Evolutionary conservation across 805 yeast species (phyloP).

Genomic region (Starmerella sp.): DNA sequence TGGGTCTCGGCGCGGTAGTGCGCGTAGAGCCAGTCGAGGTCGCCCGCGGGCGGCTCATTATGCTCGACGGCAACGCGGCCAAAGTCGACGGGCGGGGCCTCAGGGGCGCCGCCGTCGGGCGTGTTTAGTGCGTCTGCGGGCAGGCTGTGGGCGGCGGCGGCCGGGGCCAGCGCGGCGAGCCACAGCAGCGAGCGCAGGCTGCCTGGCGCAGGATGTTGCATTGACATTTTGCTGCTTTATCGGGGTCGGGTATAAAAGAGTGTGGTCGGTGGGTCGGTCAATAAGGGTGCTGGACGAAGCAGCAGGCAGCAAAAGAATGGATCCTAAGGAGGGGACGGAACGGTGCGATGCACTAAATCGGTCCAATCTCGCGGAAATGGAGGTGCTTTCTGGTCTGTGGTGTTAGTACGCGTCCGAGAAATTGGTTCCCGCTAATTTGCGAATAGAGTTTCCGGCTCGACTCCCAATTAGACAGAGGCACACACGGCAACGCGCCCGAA

Average conservation of each 20-base stretch:
- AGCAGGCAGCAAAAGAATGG: neutral
- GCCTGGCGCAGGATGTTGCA: neutral
- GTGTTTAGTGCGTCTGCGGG: neutral
- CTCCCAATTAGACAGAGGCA: neutral
- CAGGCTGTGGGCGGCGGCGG: neutral
- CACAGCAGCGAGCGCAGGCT: neutral
- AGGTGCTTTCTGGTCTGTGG: neutral
- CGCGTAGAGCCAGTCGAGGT: neutral
- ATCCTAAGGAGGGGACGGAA: neutral
- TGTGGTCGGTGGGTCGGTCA: constrained; percentile 1
- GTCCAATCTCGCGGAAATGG: neutral
- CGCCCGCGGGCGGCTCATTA: neutral
- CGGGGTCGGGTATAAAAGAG: neutral
- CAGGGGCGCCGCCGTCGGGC: neutral
- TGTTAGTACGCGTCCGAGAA: constrained; percentile 1
- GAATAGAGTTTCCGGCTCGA: neutral
- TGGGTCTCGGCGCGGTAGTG: neutral
- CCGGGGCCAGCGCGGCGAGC: neutral
- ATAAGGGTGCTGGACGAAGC: neutral
- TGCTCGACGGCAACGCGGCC: neutral
- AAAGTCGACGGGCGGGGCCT: neutral
- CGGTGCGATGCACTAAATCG: neutral
- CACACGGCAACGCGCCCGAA: neutral
- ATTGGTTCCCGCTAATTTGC: constrained; percentile 1
- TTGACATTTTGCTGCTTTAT: neutral